Evolutionary conservation across 441 rosid species (phyloP).

Genomic region (Erodium chrysanthum): DNA sequence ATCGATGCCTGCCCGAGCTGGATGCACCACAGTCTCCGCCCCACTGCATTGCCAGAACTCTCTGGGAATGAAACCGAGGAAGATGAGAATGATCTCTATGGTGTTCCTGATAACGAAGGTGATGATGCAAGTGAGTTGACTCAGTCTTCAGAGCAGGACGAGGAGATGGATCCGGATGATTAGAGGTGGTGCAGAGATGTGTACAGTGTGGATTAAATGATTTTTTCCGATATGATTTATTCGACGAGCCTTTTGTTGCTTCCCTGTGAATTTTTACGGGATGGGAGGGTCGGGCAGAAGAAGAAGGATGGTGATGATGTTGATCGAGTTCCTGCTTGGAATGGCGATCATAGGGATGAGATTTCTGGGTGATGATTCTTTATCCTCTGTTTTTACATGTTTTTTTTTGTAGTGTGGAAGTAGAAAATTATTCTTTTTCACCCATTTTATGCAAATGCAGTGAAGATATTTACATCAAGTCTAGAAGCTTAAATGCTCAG

Average conservation of each 20-base stretch:
- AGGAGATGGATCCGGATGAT: constrained; percentile 22
- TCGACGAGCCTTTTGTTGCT: background rate
- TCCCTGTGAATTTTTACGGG: background rate
- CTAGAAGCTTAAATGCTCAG: background rate
- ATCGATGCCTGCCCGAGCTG: constrained; percentile 17
- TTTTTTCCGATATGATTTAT: background rate
- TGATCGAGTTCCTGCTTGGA: background rate
- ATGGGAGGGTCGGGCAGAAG: no score
- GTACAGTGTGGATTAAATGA: background rate
- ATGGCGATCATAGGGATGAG: background rate
- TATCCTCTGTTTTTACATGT: no score
- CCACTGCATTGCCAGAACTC: background rate
- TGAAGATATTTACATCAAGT: background rate
- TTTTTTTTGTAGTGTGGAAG: no score
- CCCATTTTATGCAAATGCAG: background rate
- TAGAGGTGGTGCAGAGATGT: background rate
- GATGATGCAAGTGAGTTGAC: constrained; percentile 8
- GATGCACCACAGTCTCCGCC: constrained; percentile 13
- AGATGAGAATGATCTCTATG: background rate
- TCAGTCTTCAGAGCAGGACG: constrained; percentile 17
- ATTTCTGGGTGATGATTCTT: background rate
- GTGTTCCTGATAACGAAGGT: background rate
- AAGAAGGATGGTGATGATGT: background rate
- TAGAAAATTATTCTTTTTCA: background rate
- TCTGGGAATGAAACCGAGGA: constrained; percentile 13